Base-by-base conservation (phyloP, 106 monocot species). In the Dendrobium nobile region DNA sequence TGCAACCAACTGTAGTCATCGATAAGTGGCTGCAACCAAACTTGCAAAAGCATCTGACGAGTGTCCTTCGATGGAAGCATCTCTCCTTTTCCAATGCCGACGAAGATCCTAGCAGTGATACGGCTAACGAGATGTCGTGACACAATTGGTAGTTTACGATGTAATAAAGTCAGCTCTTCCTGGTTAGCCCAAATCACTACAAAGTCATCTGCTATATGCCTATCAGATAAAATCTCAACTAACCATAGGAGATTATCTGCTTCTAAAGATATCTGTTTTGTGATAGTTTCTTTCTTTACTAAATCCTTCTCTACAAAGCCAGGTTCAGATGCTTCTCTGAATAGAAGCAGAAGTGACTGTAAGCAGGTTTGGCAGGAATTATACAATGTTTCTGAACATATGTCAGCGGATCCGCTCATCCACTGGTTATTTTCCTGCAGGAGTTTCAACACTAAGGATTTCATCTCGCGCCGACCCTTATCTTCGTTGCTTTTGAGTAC, bases 1-100 rank as follows among this genome's bases (percentile, higher is more conserved):
- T 95, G 99, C 82, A 99, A 76, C 99, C 99, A 99, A 68, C 81
- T 87, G 70, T 99, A 99, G 80, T 99, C 99, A 41, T 95, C 93
- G 65, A 99, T 90, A 8, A 99, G 87, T 2, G 91, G 99, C 83
- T 93, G 92, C 80, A 99, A 54, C 99, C 99, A 99, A 5, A 90
- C 78, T 58, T 89, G 81, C 59, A 99, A 78, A 74, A 99, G 77
- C 82, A 83, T 81, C 64, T 92, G 89, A 4, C 93, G 79, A 24
- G 85, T 90, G 16, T 99, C 99, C 79, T 89, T 99, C 6, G 87
- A 88, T 8, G 99, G 93, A 82, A 99, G 91, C 81, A 99, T 87
- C 79, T 99, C 95, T 67, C 99, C 99, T 82, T 80, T 95, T 65
- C 99, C 99, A 20, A 95, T 93, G 3, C 90, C 91, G 18, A 99